Evolutionary conservation across 2,329 filamentous ascomycete species (phyloP), one percentile per base, ranked within the genome.

Genomic region (Beauveria rudraprayagi): DNA sequence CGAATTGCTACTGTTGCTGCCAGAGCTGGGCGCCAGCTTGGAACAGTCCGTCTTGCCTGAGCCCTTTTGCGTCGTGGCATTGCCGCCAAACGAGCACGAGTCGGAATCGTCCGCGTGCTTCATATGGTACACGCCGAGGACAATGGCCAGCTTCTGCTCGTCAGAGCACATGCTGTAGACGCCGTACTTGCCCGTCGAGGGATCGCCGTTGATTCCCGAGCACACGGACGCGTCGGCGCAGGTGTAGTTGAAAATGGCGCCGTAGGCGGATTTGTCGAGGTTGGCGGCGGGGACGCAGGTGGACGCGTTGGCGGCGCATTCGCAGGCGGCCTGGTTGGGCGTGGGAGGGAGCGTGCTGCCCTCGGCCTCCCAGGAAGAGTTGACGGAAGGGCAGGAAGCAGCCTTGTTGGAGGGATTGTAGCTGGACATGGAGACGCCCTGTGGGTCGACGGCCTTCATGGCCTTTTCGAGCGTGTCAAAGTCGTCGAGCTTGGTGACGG

Each of bases 231-330:
- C 50, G 48, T 60, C 57, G 54, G 46, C 60, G 51, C 57, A 61
- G 41, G 59, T 63, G 47, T 50, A 59, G 60, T 56, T 52, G 55
- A 66, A 61, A 59, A 66, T 66, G 63, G 80, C 76, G 52, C 82
- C 83, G 69, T 85, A 88, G 60, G 84, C 76, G 54, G 86, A 78
- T 53, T 77, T 72, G 65, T 82, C 77, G 34, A 91, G 76, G 67
- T 75, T 74, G 51, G 79, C 74, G 48, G 82, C 78, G 63, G 91
- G 85, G 26, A 83, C 81, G 77, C 94, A 99, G 63, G 79, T 77
- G 61, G 96, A 78, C 46, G 85, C 85, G 65, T 83, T 79, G 74
- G 84, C 83, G 90, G 96, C 96, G 84, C 94, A 99, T 61, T 80
- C 74, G 82, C 94, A 99, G 50, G 96, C 86, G 54, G 84, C 71